Conservation (phyloP, 345 rosid genomes). For the Hypericum perforatum region DNA sequence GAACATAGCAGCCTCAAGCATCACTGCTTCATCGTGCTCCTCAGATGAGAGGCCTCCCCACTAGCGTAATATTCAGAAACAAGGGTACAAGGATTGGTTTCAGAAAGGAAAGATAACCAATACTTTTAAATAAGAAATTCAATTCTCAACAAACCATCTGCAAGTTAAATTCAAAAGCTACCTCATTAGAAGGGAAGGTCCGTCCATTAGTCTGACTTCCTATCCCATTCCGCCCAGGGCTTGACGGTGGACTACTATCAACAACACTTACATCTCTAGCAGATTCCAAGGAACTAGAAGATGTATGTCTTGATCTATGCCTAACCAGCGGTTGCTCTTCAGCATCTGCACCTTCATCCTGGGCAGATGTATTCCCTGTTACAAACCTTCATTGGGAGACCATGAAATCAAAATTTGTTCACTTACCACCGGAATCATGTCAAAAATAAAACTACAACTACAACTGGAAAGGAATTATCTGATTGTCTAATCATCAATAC, state of each 20-base stretch:
- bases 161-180: constrained; percentile 14
- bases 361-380: constrained; percentile 55
- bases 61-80: constrained; percentile 28
- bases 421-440: background rate
- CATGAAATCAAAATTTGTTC: constrained; percentile 4
- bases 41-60: constrained; percentile 99
- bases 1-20: constrained; percentile 99
- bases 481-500: no score
- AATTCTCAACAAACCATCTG: background rate
- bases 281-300: constrained; percentile 40
- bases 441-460: no score
- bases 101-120: background rate
- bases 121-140: constrained; percentile 1
- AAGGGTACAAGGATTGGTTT: constrained; percentile 9
- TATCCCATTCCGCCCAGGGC: constrained; percentile 34
- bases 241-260: constrained; percentile 44
- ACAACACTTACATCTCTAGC: constrained; percentile 29
- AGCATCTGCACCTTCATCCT: constrained; percentile 61
- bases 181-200: constrained; percentile 72
- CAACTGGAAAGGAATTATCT: no score
- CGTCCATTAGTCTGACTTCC: constrained; percentile 33
- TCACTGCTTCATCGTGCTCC: constrained; percentile 99
- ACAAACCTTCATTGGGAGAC: constrained; percentile 36
- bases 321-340: constrained; percentile 66
- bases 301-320: constrained; percentile 48